Evolutionary conservation across 2,329 filamentous ascomycete genomes (phyloP).

Genomic region (Phyllosticta ampelicida): DNA sequence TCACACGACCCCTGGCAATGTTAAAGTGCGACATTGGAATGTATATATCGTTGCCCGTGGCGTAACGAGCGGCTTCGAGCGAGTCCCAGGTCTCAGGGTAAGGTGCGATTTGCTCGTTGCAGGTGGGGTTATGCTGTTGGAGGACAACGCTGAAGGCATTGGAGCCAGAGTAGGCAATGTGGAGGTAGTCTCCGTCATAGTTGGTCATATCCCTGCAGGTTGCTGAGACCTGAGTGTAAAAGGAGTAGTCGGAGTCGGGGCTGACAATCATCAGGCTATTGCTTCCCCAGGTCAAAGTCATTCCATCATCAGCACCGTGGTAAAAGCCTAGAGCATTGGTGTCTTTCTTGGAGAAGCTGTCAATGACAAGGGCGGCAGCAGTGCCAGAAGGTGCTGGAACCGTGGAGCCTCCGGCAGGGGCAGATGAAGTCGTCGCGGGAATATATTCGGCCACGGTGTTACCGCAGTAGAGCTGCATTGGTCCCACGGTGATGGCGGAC

Average conservation of each 20-base stretch:
- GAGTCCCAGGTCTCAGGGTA: slow-evolving; percentile 60
- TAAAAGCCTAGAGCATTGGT: slow-evolving; percentile 53
- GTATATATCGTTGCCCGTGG: slow-evolving; percentile 46
- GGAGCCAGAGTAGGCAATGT: slow-evolving; percentile 52
- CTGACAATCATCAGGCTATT: slow-evolving; percentile 47
- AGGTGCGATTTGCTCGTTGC: slow-evolving; percentile 44
- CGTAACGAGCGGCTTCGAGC: slow-evolving; percentile 52
- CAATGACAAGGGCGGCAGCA: slow-evolving; percentile 45
- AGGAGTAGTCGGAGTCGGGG: slow-evolving; percentile 50
- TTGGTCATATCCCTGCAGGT: slow-evolving; percentile 46
- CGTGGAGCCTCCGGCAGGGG: slow-evolving; percentile 34
- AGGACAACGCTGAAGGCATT: slow-evolving; percentile 53
- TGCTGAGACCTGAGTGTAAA: slow-evolving; percentile 47
- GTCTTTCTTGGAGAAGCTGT: slow-evolving; percentile 44
- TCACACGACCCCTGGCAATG: slow-evolving; percentile 44
- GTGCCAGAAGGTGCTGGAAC: slow-evolving; percentile 41
- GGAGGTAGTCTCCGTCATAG: slow-evolving; percentile 50
- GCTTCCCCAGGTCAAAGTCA: slow-evolving; percentile 41
- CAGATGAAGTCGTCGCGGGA: slow-evolving; percentile 29
- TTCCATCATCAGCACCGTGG: slow-evolving; percentile 54
- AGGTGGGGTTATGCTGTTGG: slow-evolving; percentile 55
- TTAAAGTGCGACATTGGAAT: slow-evolving; percentile 57
- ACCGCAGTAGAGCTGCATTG: slow-evolving; percentile 50
- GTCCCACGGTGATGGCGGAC: slow-evolving; percentile 42
- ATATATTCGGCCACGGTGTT: slow-evolving; percentile 39